These are phyloP conservation scores for Fusarium dlaminii DNA, from an alignment of 2,329 filamentous ascomycete genomes.

Conservation along the genomic window DNA sequence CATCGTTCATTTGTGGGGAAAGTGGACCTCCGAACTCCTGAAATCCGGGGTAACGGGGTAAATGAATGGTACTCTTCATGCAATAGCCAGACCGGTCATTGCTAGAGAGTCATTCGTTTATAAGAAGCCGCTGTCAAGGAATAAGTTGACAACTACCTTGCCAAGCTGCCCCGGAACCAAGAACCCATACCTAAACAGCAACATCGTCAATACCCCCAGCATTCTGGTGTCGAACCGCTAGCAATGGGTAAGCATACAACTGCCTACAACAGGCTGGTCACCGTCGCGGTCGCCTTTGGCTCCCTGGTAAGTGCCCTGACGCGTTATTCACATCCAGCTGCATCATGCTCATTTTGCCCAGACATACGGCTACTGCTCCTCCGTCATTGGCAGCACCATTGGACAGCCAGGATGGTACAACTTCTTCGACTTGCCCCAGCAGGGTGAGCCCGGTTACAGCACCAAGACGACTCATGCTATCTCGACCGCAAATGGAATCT, in stretches of 20 bases:
- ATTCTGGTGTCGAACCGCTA: background rate
- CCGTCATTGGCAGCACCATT: slow-evolving; percentile 60
- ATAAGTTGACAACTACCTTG: too few relatives aligned
- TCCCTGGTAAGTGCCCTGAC: slow-evolving; percentile 34
- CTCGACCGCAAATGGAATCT: slow-evolving; percentile 58
- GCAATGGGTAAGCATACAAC: slow-evolving; percentile 34
- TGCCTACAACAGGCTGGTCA: slow-evolving; percentile 47
- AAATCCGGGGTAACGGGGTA: background rate
- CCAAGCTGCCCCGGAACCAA: fast-evolving
- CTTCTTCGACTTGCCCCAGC: slow-evolving; percentile 58
- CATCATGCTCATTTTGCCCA: slow-evolving; percentile 20
- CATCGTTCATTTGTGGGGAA: background rate
- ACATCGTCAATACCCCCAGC: background rate
- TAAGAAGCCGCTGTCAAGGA: background rate
- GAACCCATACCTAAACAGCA: background rate
- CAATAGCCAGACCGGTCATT: background rate
- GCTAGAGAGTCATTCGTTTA: background rate
- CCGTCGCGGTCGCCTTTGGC: slow-evolving; percentile 46
- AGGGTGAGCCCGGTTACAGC: slow-evolving; percentile 55
- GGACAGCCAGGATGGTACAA: slow-evolving; percentile 62
- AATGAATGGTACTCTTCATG: background rate
- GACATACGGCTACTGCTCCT: slow-evolving; percentile 62
- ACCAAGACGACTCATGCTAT: slow-evolving; percentile 57
- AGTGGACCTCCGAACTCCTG: background rate
- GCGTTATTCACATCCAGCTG: fast-evolving